Conservation (phyloP, 176 grass and related monocot species). For the Ampelocalamus luodianensis region DNA sequence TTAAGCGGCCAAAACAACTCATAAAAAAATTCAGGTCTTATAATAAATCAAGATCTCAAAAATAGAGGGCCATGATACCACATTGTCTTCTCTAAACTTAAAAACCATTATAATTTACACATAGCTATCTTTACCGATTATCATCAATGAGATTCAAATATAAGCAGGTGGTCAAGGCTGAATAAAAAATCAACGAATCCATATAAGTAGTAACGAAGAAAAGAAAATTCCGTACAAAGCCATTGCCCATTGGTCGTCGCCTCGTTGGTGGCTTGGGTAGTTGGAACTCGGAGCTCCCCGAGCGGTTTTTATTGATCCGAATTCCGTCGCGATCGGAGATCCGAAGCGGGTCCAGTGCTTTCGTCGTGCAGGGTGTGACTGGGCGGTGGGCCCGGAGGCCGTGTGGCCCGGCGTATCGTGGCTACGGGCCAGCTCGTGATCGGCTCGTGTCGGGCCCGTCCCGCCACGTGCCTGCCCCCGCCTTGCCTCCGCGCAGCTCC, state of each 20-base stretch:
- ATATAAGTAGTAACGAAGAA: not conserved
- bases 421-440: slow-evolving; percentile 40
- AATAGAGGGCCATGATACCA: not conserved
- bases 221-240: not conserved
- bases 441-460: slow-evolving; percentile 52
- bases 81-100: too few species aligned
- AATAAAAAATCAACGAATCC: not conserved
- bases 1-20: not conserved
- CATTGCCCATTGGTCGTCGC: not conserved
- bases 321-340: slow-evolving; percentile 25
- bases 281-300: not conserved
- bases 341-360: not conserved
- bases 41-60: not conserved
- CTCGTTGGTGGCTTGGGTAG: not conserved
- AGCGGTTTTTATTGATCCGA: not conserved
- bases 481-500: slow-evolving; percentile 29
- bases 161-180: not conserved
- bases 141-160: not conserved
- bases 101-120: not conserved
- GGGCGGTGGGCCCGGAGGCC: not conserved
- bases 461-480: slow-evolving; percentile 39
- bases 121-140: too few species aligned
- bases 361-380: slow-evolving; percentile 13
- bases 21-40: too few species aligned
- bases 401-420: slow-evolving; percentile 35